phyloP scores from a whole-genome alignment of 1,284 basidiomycete genomes.

The Microbotryum silenes-acaulis region DNA sequence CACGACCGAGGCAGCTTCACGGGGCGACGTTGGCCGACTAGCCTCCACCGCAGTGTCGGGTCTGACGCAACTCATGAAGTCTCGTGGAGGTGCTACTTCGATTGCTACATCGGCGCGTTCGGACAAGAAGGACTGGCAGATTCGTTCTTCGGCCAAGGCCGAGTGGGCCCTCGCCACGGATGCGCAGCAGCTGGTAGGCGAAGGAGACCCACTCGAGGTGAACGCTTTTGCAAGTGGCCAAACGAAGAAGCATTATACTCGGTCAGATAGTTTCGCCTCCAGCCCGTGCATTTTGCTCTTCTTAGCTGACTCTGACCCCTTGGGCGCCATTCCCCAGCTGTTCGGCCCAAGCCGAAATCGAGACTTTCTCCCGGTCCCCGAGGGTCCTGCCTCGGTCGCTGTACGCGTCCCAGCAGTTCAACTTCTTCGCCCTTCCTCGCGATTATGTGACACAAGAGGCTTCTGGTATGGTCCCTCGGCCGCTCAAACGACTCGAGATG shows the following conservation, averaged over 20 bases:
- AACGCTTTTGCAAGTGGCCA: no score
- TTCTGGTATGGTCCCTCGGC: constrained; percentile 69
- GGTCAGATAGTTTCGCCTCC: no score
- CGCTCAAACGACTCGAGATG: constrained; percentile 58
- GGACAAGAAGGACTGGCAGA: constrained; percentile 10
- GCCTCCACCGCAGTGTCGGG: constrained; percentile 26
- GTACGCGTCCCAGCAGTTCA: constrained; percentile 71
- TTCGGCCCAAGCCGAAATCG: constrained; percentile 68
- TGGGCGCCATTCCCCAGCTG: constrained; percentile 44
- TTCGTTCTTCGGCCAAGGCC: constrained; percentile 2
- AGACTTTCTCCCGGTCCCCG: constrained; percentile 56
- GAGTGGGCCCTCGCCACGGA: constrained; percentile 15
- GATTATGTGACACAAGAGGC: constrained; percentile 35
- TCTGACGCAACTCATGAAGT: constrained; percentile 24
- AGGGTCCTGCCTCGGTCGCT: constrained; percentile 60
- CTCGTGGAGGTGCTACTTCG: not conserved
- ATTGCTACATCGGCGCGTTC: not conserved
- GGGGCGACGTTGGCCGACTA: constrained; percentile 21
- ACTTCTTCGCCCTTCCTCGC: constrained; percentile 51
- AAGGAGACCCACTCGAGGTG: no score
- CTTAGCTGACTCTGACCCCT: not conserved
- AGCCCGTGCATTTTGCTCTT: not conserved
- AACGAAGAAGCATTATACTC: no score
- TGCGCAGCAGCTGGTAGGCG: no score
- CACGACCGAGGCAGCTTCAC: constrained; percentile 5